These are phyloP conservation scores for Stellera chamaejasme DNA, from an alignment of 345 rosid species.

Conservation along the genomic window DNA sequence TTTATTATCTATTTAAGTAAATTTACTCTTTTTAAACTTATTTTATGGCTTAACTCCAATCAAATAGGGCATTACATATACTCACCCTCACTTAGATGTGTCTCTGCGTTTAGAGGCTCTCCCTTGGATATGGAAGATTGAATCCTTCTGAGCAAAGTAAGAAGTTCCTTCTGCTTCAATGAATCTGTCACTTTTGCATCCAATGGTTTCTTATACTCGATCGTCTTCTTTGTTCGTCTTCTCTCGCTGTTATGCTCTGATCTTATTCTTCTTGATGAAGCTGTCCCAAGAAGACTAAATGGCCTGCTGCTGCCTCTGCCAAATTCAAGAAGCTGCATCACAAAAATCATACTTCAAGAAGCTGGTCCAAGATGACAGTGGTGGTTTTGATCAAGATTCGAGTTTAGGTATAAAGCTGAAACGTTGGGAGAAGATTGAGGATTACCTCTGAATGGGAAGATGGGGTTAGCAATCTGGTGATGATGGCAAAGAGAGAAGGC, in stretches of 20 bases:
- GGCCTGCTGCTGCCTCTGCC: conserved; percentile 35
- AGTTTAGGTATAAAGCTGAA: neutral
- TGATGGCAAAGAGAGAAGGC: conserved; percentile 20
- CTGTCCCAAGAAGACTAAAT: conserved; percentile 12
- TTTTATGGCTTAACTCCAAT: too few relatives aligned
- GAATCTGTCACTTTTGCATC: conserved; percentile 15
- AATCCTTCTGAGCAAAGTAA: conserved; percentile 44
- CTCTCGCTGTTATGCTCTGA: conserved; percentile 23
- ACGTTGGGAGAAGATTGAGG: neutral
- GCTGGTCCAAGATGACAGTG: too few relatives aligned
- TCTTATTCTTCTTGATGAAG: conserved; percentile 13
- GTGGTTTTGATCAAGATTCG: neutral
- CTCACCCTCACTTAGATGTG: neutral
- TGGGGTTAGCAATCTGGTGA: conserved; percentile 16
- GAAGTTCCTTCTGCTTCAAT: conserved; percentile 36
- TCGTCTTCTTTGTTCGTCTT: conserved; percentile 18
- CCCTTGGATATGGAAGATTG: conserved; percentile 46
- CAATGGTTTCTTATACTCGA: conserved; percentile 10
- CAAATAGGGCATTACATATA: too few relatives aligned
- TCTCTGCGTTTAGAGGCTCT: conserved; percentile 15
- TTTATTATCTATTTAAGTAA: too few relatives aligned
- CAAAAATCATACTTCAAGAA: conserved; percentile 9
- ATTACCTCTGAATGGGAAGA: conserved; percentile 29
- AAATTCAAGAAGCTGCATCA: conserved; percentile 67
- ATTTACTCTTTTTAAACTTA: too few relatives aligned